A percentile compares a stretch with the other conserved stretches of the same genome.
phyloP scores from a whole-genome alignment of 805 yeast genomes.

The Wickerhamiella bombiphila region DNA sequence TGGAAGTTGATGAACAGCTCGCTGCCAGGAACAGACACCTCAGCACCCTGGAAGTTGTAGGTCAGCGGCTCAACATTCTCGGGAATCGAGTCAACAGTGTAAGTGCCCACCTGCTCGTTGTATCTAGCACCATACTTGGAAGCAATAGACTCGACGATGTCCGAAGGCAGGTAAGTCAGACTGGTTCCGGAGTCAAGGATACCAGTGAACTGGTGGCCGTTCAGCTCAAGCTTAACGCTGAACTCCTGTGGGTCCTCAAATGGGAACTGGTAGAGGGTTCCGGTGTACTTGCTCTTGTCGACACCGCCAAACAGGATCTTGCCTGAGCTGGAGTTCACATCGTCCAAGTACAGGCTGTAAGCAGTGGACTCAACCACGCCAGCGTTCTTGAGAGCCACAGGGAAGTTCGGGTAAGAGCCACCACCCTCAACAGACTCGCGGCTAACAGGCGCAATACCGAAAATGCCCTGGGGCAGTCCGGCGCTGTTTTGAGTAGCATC shows the following conservation, averaged over 20 bases:
- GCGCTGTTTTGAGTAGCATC: constrained; percentile 6
- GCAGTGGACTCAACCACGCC: constrained; percentile 30
- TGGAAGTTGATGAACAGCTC: constrained; percentile 17
- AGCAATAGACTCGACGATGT: constrained; percentile 6
- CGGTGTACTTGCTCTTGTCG: constrained; percentile 46
- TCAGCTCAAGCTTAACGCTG: constrained; percentile 11
- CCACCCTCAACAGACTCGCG: constrained; percentile 7
- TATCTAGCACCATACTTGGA: constrained; percentile 7
- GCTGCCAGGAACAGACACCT: constrained; percentile 15
- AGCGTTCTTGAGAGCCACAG: constrained; percentile 23
- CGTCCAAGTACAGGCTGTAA: constrained; percentile 34
- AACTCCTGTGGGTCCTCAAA: constrained; percentile 6
- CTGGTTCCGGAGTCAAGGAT: constrained; percentile 42
- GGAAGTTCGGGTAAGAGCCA: constrained; percentile 21
- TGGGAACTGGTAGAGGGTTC: constrained; percentile 23
- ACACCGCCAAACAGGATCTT: constrained; percentile 44
- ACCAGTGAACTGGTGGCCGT: constrained; percentile 5
- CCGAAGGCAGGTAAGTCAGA: constrained; percentile 30
- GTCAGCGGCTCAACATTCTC: constrained; percentile 5
- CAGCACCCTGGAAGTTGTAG: constrained; percentile 14
- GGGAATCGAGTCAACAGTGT: constrained; percentile 4
- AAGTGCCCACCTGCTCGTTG: constrained; percentile 2
- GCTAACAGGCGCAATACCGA: constrained; percentile 8
- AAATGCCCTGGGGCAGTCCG: constrained; percentile 5
- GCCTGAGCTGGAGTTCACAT: constrained; percentile 17